A percentile compares a stretch with the other conserved stretches of the same genome.
Evolutionary conservation across 2,329 filamentous ascomycete species (phyloP).

Genomic region (Aspergillus ochraceoroseus): DNA sequence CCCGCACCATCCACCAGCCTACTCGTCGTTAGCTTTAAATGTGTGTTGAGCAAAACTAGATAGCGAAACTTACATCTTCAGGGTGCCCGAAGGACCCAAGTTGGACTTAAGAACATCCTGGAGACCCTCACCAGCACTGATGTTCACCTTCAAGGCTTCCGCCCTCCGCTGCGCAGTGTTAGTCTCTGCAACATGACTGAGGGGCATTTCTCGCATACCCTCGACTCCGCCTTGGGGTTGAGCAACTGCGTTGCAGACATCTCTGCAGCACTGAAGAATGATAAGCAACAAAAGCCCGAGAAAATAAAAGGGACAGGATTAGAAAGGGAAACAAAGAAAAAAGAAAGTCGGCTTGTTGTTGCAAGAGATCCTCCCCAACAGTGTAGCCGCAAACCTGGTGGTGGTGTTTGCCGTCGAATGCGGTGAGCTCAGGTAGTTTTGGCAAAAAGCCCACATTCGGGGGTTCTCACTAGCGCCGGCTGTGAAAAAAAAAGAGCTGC

Average conservation of each 20-base stretch:
- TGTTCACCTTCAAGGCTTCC: conserved; percentile 95
- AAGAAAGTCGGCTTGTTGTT: conserved; percentile 22
- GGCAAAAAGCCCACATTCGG: conserved; percentile 43
- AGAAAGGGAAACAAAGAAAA: conserved; percentile 1
- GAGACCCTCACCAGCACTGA: conserved; percentile 87
- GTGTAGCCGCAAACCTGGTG: conserved; percentile 26
- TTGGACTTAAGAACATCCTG: conserved; percentile 96
- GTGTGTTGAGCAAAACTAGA: not conserved
- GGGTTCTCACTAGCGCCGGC: conserved; percentile 40
- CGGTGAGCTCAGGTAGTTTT: conserved; percentile 35
- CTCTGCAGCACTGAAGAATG: conserved; percentile 27
- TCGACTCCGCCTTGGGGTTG: conserved; percentile 97
- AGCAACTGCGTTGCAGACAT: conserved; percentile 99
- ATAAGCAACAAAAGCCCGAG: conserved; percentile 25
- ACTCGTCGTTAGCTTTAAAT: conserved; percentile 29
- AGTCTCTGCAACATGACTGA: conserved; percentile 38
- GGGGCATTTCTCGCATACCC: conserved; percentile 57
- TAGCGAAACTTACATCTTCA: conserved; percentile 84
- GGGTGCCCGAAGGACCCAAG: conserved; percentile 83
- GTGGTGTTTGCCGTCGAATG: conserved; percentile 30
- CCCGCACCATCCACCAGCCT: conserved; percentile 61
- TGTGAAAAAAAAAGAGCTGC: conserved; percentile 40
- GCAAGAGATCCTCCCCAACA: conserved; percentile 21
- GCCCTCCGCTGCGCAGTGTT: conserved; percentile 70
- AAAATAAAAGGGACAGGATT: conserved; percentile 17